Evolutionary conservation across 1,284 basidiomycete species (phyloP).

Genomic region (Ustilago loliicola): DNA sequence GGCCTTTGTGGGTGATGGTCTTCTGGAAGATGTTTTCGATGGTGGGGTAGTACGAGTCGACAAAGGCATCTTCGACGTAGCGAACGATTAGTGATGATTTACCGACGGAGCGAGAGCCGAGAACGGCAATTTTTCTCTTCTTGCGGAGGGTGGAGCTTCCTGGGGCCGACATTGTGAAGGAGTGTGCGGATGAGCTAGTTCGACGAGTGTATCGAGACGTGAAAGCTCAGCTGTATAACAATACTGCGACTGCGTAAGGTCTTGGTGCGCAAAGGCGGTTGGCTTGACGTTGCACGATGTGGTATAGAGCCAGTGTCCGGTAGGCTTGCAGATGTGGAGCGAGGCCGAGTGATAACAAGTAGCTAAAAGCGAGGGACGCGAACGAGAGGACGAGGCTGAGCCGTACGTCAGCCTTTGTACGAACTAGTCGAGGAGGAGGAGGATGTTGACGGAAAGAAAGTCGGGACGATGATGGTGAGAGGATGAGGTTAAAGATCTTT

Average conservation of each 20-base stretch:
- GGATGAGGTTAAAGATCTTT: background rate
- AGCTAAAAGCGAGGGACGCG: background rate
- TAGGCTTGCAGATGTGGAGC: background rate
- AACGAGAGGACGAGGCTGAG: background rate
- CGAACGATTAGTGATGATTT: conserved; percentile 78
- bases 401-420: background rate
- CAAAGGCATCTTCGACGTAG: conserved; percentile 72
- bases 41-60: conserved; percentile 91
- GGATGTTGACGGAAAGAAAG: background rate
- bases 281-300: background rate
- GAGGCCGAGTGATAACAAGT: background rate
- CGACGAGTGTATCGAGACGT: background rate
- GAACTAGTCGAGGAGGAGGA: background rate
- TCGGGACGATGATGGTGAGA: background rate
- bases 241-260: background rate
- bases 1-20: conserved; percentile 83
- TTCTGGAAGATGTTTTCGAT: conserved; percentile 92
- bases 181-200: background rate
- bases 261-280: background rate
- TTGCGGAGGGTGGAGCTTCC: conserved; percentile 58
- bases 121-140: conserved; percentile 70
- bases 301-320: conserved; percentile 3
- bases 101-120: conserved; percentile 69
- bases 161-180: conserved; percentile 39
- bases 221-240: background rate